Percentiles rank a stretch among this genome's conserved stretches.
Evolutionary conservation across 129 eudicot species (phyloP).

Genomic region (Cynara cardunculus): DNA sequence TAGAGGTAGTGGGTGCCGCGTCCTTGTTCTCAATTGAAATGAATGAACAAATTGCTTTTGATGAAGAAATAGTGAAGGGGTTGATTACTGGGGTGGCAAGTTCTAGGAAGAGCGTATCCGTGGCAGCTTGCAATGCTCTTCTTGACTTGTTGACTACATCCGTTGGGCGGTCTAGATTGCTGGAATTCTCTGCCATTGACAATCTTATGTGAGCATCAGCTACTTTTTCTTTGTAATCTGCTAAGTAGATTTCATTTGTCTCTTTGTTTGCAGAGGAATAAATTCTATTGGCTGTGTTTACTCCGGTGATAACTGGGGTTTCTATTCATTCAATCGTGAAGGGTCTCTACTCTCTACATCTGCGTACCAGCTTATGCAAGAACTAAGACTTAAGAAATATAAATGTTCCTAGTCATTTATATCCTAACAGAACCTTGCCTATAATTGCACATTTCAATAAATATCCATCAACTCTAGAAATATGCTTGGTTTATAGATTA

Average conservation of each 20-base stretch:
- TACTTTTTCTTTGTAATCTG: slow-evolving; percentile 1
- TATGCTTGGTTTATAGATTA: background rate
- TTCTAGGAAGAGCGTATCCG: slow-evolving; percentile 30
- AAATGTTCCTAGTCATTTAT: background rate
- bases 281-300: background rate
- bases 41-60: slow-evolving; percentile 69
- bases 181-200: slow-evolving; percentile 43
- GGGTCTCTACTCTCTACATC: background rate
- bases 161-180: slow-evolving; percentile 45
- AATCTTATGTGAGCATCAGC: slow-evolving; percentile 59
- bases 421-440: background rate
- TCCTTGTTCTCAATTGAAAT: slow-evolving; percentile 57
- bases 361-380: background rate
- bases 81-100: slow-evolving; percentile 35
- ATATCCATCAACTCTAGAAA: background rate
- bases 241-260: background rate
- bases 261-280: background rate
- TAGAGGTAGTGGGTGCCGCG: slow-evolving; percentile 55
- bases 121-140: slow-evolving; percentile 61
- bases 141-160: slow-evolving; percentile 67
- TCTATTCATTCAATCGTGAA: background rate
- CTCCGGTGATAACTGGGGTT: background rate
- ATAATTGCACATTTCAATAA: background rate
- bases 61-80: slow-evolving; percentile 54
- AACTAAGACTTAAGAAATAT: background rate